phyloP scores from a whole-genome alignment of 352 stramenopile genomes.

The Pythium sukuiense region DNA sequence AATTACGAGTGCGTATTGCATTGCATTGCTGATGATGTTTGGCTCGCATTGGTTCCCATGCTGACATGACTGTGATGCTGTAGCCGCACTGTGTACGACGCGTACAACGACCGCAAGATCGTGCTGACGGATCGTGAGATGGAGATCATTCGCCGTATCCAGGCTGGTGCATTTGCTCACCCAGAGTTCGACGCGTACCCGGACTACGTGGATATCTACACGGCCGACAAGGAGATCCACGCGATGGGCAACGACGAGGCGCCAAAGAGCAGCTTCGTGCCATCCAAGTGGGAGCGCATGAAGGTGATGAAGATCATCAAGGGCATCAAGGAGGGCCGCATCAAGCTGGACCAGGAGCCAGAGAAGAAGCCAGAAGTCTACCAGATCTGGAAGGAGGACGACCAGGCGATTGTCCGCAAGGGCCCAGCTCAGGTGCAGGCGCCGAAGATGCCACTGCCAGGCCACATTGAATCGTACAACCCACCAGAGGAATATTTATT shows the following conservation, averaged over 20 bases:
- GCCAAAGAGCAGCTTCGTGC: conserved; percentile 94
- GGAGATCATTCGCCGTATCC: conserved; percentile 97
- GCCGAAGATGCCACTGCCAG: conserved; percentile 97
- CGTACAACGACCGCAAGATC: conserved; percentile 98
- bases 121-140: conserved; percentile 96
- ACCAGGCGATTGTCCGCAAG: conserved; percentile 87
- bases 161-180: conserved; percentile 90
- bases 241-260: conserved; percentile 86
- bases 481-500: conserved; percentile 99
- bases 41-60: not conserved
- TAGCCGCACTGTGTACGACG: conserved; percentile 97
- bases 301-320: conserved; percentile 97
- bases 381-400: conserved; percentile 92
- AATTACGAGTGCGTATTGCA: conserved; percentile 87
- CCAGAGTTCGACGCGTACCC: conserved; percentile 92
- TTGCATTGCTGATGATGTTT: not conserved
- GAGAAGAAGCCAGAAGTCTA: conserved; percentile 92
- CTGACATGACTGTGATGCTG: conserved; percentile 20
- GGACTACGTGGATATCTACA: conserved; percentile 90
- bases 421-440: conserved; percentile 96
- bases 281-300: conserved; percentile 97
- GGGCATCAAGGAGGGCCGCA: conserved; percentile 95
- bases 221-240: conserved; percentile 87
- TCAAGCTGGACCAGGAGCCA: conserved; percentile 90
- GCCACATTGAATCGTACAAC: conserved; percentile 99